Evolutionary conservation across 2,329 filamentous ascomycete genomes (phyloP).

Genomic region (Pseudocercospora eumusae): DNA sequence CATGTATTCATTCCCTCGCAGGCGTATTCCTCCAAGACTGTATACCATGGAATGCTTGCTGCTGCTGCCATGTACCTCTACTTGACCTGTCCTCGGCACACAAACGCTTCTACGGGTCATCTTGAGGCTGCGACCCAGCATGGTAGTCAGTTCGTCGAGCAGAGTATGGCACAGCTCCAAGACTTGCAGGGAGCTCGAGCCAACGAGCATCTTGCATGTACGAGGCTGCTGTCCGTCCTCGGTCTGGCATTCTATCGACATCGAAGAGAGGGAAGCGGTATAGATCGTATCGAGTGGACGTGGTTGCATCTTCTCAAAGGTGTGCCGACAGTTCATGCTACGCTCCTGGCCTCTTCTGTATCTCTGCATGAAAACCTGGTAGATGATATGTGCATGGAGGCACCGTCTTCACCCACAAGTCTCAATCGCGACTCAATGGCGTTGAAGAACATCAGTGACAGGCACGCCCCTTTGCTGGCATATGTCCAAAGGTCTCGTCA

Average conservation of each 20-base stretch:
- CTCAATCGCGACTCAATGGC: neutral
- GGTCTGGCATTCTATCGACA: conserved; percentile 1
- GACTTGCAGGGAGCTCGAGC: neutral
- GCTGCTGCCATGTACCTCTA: neutral
- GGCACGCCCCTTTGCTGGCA: neutral
- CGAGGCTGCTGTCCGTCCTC: neutral
- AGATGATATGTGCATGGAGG: neutral
- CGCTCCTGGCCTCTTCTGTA: neutral
- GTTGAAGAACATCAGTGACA: neutral
- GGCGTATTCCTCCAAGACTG: conserved; percentile 1
- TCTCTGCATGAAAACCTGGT: neutral
- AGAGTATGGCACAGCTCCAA: conserved; percentile 3
- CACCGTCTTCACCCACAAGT: neutral
- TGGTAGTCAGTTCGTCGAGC: conserved; percentile 3
- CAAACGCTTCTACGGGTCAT: neutral
- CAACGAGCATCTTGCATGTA: conserved; percentile 3
- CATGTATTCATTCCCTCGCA: conserved; percentile 3
- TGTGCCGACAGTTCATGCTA: conserved; percentile 1
- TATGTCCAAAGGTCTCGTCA: neutral
- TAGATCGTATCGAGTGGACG: conserved; percentile 4
- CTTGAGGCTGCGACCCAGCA: conserved; percentile 1
- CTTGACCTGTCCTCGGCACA: neutral
- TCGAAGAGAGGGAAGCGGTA: neutral
- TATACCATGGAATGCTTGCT: conserved; percentile 5
- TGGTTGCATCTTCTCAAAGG: conserved; percentile 8